Evolutionary conservation across 2,329 filamentous ascomycete species (phyloP).

Genomic region (Amauroascus verrucosus): DNA sequence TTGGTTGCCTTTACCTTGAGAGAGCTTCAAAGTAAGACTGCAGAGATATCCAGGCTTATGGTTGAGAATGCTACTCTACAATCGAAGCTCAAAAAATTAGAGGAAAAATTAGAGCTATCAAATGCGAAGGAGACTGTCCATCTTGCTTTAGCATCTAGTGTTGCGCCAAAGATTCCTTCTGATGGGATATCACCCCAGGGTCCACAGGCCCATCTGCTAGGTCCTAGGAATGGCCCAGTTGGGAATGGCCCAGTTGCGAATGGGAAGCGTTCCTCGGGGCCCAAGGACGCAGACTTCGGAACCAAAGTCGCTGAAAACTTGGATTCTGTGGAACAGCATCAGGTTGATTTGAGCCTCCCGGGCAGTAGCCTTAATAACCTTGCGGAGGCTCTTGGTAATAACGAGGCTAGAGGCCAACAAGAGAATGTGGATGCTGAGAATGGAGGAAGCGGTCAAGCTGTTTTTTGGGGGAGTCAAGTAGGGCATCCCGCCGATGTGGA

Average conservation of each 20-base stretch:
- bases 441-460: neutral
- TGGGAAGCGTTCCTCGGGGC: slow-evolving; percentile 1
- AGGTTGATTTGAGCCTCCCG: neutral
- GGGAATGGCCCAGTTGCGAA: slow-evolving; percentile 2
- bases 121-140: neutral
- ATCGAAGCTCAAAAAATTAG: slow-evolving; percentile 1
- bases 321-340: neutral
- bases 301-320: neutral
- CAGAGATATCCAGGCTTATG: slow-evolving; percentile 4
- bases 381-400: neutral
- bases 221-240: neutral
- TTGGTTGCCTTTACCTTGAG: slow-evolving; percentile 14
- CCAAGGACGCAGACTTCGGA: neutral
- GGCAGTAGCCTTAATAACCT: neutral
- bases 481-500: neutral
- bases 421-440: neutral
- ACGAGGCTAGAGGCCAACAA: neutral
- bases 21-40: slow-evolving; percentile 11
- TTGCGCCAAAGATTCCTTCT: neutral
- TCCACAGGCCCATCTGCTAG: neutral
- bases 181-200: neutral
- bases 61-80: slow-evolving; percentile 9
- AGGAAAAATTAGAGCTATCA: neutral
- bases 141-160: neutral
- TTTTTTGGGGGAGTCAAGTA: neutral